Evolutionary conservation across 805 yeast species (phyloP).

Genomic region (Jamesozyma rosinii): DNA sequence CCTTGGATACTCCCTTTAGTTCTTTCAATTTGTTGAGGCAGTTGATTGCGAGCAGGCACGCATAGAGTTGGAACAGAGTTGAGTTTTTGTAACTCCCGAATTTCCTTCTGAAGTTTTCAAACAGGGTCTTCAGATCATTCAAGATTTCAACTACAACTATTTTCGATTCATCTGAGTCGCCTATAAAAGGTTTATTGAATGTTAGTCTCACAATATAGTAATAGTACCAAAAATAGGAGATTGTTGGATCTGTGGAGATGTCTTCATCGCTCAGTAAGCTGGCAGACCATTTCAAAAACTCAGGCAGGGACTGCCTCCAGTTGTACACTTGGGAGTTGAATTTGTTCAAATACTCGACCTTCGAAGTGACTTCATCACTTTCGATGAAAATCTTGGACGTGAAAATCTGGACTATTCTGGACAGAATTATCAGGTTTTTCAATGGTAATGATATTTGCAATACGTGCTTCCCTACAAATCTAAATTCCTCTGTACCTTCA

Average conservation of each 20-base stretch:
- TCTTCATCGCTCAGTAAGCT: constrained; percentile 34
- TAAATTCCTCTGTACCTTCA: constrained; percentile 53
- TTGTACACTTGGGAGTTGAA: constrained; percentile 42
- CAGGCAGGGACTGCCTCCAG: constrained; percentile 46
- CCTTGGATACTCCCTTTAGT: background rate
- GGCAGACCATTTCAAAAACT: constrained; percentile 42
- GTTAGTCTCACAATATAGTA: constrained; percentile 52
- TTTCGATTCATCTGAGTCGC: constrained; percentile 28
- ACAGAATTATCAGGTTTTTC: constrained; percentile 37
- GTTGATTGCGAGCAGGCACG: constrained; percentile 27
- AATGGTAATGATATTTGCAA: constrained; percentile 29
- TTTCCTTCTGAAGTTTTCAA: constrained; percentile 21
- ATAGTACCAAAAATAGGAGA: constrained; percentile 44
- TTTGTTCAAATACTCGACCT: constrained; percentile 32
- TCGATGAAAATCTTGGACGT: constrained; percentile 30
- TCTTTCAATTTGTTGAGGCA: constrained; percentile 20
- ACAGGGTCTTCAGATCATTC: constrained; percentile 23
- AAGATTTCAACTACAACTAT: constrained; percentile 24
- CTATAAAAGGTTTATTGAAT: constrained; percentile 51
- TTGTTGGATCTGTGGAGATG: constrained; percentile 42
- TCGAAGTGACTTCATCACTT: constrained; percentile 25
- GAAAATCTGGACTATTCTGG: constrained; percentile 33
- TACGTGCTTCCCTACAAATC: constrained; percentile 30
- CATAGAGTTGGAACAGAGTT: constrained; percentile 28
- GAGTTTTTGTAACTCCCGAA: constrained; percentile 21